Base-by-base conservation (phyloP, 768 basidiomycete species). In the Calocera cornea region DNA sequence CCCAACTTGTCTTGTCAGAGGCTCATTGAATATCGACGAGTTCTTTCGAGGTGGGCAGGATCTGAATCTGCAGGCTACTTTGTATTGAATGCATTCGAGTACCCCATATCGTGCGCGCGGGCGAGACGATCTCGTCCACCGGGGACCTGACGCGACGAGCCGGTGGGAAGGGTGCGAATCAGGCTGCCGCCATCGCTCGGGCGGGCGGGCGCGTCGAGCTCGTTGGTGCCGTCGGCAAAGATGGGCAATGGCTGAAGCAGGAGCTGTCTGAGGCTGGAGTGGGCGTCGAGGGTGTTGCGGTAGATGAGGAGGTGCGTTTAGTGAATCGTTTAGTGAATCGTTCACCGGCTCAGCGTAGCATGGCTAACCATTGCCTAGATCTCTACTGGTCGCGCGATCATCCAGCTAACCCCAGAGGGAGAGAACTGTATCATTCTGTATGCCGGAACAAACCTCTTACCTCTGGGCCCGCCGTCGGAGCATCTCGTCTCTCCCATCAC, bases 361-460 rank as follows among this genome's bases (percentile, higher is more conserved):
- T n/a, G 16, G 44, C 44, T 47, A 5, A 60, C 16, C 14, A 31
- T 31, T 33, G 16, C 2, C 24, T 22, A 60, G 54, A 60, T 60
- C 2, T 60, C 54, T 29, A 60, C 54, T 8, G 54, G 54, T 27
- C 24, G 54, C 14, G 54, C 54, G 27, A 60, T 60, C 31, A 60
- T 60, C 24, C 54, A 60, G 54, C 54, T 60, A 5, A 33, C 54
- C 54, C 54, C 54, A 27, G 54, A 60, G 16, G 54, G 54, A 2
- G 54, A 60, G 54, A 60, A 60, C 54, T 60, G 27, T 33, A 60
- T 60, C 31, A 60, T 60, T 29, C 54, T 60, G 10, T 60, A 60
- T 31, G 54, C 54, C 11, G 54, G 54, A 10, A 60, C 54, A 27
- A 60, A 60, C 19, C 24, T 29, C 54, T 33, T 60, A 33, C 27